Evolutionary conservation across 2,329 filamentous ascomycete genomes (phyloP).

Genomic region (Thelonectria blattea): DNA sequence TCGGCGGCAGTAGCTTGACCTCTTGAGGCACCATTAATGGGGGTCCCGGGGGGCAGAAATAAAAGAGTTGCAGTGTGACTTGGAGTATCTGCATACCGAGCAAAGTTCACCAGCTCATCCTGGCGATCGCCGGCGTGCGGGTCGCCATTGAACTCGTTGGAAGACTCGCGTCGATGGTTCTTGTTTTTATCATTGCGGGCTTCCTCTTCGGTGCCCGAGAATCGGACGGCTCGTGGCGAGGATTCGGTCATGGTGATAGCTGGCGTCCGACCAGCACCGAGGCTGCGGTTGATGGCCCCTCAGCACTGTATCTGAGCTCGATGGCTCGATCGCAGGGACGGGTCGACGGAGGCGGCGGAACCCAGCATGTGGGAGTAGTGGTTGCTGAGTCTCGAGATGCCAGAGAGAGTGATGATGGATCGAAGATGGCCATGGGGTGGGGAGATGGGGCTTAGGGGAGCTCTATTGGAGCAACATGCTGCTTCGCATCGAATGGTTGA

Average conservation of each 20-base stretch:
- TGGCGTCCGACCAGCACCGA: conserved; percentile 26
- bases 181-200: conserved; percentile 50
- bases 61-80: conserved; percentile 50
- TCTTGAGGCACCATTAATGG: conserved; percentile 51
- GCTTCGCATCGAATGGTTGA: conserved; percentile 35
- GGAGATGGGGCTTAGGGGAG: conserved; percentile 32
- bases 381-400: conserved; percentile 25
- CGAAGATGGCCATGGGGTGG: conserved; percentile 34
- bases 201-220: conserved; percentile 57
- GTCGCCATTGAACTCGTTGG: conserved; percentile 44
- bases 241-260: conserved; percentile 49
- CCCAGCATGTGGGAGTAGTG: conserved; percentile 19
- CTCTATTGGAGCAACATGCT: conserved; percentile 38
- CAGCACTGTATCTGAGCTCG: conserved; percentile 27
- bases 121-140: conserved; percentile 55
- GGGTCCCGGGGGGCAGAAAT: conserved; percentile 48
- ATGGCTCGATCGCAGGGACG: conserved; percentile 17
- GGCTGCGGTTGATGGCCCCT: conserved; percentile 30
- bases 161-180: conserved; percentile 42
- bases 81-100: conserved; percentile 51
- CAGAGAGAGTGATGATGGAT: conserved; percentile 31
- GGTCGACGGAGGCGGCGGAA: conserved; percentile 9
- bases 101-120: conserved; percentile 54
- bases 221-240: conserved; percentile 63
- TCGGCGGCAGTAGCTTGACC: conserved; percentile 42